A percentile compares a stretch with the other conserved stretches of the same genome.
Conservation (phyloP, 352 stramenopile species). For the Phytophthora aleatoria region DNA sequence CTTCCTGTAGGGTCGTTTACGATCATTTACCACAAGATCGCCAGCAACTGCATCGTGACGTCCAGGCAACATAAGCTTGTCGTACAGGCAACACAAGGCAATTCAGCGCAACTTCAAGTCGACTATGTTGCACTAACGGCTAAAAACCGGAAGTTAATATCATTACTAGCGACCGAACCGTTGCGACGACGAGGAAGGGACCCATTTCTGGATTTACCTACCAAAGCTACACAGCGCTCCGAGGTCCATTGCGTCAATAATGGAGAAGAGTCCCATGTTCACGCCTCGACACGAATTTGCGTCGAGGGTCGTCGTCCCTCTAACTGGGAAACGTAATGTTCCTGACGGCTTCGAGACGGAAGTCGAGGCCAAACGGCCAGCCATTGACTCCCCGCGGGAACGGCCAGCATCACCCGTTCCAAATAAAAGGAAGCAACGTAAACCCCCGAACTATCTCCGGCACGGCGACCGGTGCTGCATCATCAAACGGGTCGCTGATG, state of each 20-base stretch:
- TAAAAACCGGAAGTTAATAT: background rate
- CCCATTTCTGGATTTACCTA: constrained; percentile 7
- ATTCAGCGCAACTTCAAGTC: background rate
- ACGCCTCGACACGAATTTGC: background rate
- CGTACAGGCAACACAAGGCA: background rate
- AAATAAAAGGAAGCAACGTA: constrained; percentile 7
- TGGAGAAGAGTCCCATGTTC: background rate
- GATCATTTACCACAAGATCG: background rate
- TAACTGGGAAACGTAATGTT: background rate
- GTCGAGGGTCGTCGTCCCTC: background rate
- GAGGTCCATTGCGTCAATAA: background rate
- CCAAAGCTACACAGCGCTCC: background rate
- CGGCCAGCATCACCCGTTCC: background rate
- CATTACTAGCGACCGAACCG: background rate
- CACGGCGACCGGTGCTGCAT: constrained; percentile 11
- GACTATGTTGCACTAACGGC: background rate
- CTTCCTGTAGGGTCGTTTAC: background rate
- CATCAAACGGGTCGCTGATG: constrained; percentile 12
- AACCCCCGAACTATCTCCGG: constrained; percentile 15
- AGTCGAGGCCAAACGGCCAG: background rate
- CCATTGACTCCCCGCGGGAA: background rate
- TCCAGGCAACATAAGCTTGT: background rate
- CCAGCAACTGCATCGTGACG: background rate
- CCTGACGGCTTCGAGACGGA: background rate
- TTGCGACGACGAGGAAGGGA: constrained; percentile 1